Evolutionary conservation across 164 flowering plant species (phyloP).

Genomic region (Magnolia sinica): DNA sequence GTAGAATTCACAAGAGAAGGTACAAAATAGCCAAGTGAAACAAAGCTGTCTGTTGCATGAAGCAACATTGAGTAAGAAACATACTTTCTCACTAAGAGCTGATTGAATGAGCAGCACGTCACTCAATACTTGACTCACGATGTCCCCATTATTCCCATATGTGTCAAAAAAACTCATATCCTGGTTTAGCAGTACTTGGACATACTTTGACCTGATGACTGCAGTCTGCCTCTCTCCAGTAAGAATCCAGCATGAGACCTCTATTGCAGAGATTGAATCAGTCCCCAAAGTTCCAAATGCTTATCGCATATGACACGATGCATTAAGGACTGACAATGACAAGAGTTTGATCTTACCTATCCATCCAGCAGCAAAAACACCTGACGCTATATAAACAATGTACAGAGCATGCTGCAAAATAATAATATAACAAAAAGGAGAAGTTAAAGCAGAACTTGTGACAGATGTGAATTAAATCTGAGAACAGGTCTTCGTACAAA

Average conservation of each 20-base stretch:
- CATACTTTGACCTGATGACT: slow-evolving; percentile 94
- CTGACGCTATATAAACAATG: slow-evolving; percentile 75
- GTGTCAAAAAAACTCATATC: slow-evolving; percentile 99
- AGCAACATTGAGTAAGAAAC: slow-evolving; percentile 3
- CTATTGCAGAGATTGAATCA: slow-evolving; percentile 43
- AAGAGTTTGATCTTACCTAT: slow-evolving; percentile 59
- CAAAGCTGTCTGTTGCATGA: not conserved
- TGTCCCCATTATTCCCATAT: slow-evolving; percentile 96
- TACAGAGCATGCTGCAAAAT: slow-evolving; percentile 70
- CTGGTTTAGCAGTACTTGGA: slow-evolving; percentile 88
- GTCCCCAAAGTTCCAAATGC: slow-evolving; percentile 1
- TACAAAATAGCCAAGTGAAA: not conserved
- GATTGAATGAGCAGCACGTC: slow-evolving; percentile 97
- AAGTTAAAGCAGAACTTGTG: not conserved
- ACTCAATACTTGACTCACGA: slow-evolving; percentile 99
- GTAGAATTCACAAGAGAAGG: not conserved
- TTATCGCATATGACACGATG: not conserved
- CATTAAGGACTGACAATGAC: not conserved
- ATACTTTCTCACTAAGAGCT: slow-evolving; percentile 97
- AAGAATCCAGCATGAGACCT: slow-evolving; percentile 99
- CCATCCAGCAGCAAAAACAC: slow-evolving; percentile 96
- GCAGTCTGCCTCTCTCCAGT: slow-evolving; percentile 99
- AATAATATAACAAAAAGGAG: slow-evolving; percentile 10
- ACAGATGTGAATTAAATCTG: not conserved
- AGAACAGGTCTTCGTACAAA: not conserved